A percentile compares a stretch with the other conserved stretches of the same genome.
Evolutionary conservation across 2,329 filamentous ascomycete species (phyloP).

Genomic region (Aspergillus puulaauensis): DNA sequence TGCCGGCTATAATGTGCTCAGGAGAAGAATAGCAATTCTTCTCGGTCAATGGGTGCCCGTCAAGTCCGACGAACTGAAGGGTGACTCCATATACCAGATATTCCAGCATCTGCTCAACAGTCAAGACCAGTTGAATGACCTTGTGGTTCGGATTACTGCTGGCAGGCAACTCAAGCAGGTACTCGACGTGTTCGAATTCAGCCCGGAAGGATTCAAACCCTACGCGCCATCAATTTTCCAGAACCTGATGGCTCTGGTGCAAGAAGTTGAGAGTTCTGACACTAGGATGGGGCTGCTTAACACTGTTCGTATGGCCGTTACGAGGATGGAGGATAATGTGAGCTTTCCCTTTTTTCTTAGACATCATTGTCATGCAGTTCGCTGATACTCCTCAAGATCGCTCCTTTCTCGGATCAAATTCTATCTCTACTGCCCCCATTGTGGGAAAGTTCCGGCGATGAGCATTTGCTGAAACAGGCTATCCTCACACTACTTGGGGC

Average conservation of each 20-base stretch:
- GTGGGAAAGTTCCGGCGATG: constrained; percentile 82
- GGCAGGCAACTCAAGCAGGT: constrained; percentile 79
- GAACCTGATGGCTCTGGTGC: constrained; percentile 73
- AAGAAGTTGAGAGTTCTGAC: constrained; percentile 77
- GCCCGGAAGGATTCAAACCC: constrained; percentile 69
- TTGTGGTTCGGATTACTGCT: constrained; percentile 88
- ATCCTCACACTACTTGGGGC: constrained; percentile 83
- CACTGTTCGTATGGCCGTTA: constrained; percentile 77
- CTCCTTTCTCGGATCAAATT: constrained; percentile 72
- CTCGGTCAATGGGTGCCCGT: constrained; percentile 87
- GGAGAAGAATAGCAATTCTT: constrained; percentile 83
- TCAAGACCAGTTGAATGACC: constrained; percentile 76
- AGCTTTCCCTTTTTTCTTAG: constrained; percentile 14
- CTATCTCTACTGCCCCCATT: constrained; percentile 75
- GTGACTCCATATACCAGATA: constrained; percentile 78
- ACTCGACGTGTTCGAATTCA: constrained; percentile 82
- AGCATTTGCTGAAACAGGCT: constrained; percentile 90
- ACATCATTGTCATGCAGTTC: background rate
- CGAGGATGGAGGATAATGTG: constrained; percentile 74
- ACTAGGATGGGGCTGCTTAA: constrained; percentile 88
- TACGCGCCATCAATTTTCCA: constrained; percentile 73
- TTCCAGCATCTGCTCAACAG: constrained; percentile 82
- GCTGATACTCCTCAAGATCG: constrained; percentile 44
- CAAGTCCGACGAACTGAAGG: constrained; percentile 66
- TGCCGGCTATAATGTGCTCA: constrained; percentile 74